Percentiles rank a stretch among this genome's conserved stretches.
Conservation (phyloP, 345 rosid species). For the Cardamine chenopodiifolia region DNA sequence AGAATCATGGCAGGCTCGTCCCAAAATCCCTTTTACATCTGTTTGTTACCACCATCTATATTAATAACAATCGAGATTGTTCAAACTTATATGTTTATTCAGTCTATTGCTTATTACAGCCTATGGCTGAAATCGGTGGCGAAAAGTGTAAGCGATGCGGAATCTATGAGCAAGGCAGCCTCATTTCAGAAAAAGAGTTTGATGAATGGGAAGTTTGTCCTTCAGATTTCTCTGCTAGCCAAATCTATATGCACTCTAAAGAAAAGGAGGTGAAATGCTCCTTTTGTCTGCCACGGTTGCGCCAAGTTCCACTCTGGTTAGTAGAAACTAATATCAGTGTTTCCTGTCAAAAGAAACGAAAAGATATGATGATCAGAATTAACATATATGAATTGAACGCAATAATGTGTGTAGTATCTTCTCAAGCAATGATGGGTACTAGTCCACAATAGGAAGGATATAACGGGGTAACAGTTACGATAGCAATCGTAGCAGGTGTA, state of each 20-base stretch:
- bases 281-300: conserved; percentile 73
- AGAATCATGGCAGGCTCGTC: conserved; percentile 78
- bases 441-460: conserved; percentile 30
- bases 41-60: not conserved
- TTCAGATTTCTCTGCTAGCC: conserved; percentile 64
- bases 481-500: conserved; percentile 49
- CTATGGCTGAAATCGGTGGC: conserved; percentile 59
- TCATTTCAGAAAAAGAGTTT: conserved; percentile 66
- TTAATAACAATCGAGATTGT: not conserved
- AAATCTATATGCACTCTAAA: conserved; percentile 54
- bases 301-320: conserved; percentile 47
- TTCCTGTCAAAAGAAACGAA: conserved; percentile 22
- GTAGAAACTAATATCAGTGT: conserved; percentile 21
- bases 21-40: not conserved
- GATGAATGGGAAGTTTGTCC: conserved; percentile 94
- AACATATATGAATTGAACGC: not conserved
- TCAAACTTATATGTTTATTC: not conserved
- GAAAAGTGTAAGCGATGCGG: conserved; percentile 93
- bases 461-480: conserved; percentile 46
- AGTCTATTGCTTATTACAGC: conserved; percentile 51
- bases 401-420: conserved; percentile 12
- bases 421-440: conserved; percentile 16
- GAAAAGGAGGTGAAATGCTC: conserved; percentile 63
- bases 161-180: conserved; percentile 67
- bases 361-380: conserved; percentile 12